These are phyloP conservation scores for Boletus sp. DNA, from an alignment of 768 basidiomycete species.

Conservation along the genomic window DNA sequence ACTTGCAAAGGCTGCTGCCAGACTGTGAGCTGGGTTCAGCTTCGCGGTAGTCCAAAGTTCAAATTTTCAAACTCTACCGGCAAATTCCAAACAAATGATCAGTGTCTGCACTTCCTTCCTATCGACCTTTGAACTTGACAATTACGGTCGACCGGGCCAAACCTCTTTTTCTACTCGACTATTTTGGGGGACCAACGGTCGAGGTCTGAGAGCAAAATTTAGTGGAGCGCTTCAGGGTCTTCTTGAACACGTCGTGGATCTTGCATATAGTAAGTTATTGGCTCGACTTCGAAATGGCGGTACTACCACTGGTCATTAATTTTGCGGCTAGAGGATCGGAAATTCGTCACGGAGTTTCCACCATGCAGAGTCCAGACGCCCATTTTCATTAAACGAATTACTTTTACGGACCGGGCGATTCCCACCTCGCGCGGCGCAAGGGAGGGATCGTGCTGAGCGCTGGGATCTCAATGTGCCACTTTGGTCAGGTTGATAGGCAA, in stretches of 20 bases:
- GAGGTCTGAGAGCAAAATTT: neutral
- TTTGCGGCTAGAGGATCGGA: neutral
- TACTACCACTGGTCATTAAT: neutral
- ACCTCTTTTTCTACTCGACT: neutral
- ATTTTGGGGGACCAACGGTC: neutral
- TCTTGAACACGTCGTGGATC: neutral
- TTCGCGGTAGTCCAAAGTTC: constrained; percentile 1
- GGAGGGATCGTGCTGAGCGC: neutral
- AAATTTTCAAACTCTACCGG: neutral
- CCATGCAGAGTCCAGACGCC: constrained; percentile 5
- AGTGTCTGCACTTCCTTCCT: neutral
- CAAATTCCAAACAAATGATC: constrained; percentile 1
- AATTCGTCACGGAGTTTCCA: constrained; percentile 1
- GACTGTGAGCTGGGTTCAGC: neutral
- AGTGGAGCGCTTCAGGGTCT: neutral
- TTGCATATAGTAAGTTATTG: neutral
- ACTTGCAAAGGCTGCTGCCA: no score
- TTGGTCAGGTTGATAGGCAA: constrained; percentile 5
- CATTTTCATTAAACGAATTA: constrained; percentile 16
- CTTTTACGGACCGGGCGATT: constrained; percentile 20
- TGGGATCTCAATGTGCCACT: neutral
- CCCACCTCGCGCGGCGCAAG: constrained; percentile 16
- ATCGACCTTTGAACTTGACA: neutral
- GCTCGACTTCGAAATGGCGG: neutral
- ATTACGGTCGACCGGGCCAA: neutral